A percentile compares a stretch with the other conserved stretches of the same genome.
Evolutionary conservation across 768 basidiomycete species (phyloP).

Genomic region (Candolleomyces efflorescens): DNA sequence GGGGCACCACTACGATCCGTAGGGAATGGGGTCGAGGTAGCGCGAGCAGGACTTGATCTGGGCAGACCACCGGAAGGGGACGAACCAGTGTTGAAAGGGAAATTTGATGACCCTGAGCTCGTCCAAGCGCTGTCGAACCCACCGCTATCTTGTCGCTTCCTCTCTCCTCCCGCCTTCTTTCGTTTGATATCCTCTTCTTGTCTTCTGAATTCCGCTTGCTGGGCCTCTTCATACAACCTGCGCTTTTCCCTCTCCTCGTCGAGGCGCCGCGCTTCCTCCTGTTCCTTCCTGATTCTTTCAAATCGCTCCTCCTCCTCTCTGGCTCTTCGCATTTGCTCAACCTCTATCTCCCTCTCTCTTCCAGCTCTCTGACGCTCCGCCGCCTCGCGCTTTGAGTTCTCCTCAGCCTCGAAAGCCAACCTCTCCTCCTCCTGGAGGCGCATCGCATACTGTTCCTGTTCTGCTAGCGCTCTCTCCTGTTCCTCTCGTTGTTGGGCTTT

Average conservation of each 20-base stretch:
- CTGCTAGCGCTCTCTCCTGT: conserved; percentile 14
- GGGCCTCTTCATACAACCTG: conserved; percentile 28
- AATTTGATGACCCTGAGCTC: not conserved
- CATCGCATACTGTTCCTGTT: conserved; percentile 20
- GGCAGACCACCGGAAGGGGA: conserved; percentile 15
- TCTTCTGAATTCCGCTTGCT: conserved; percentile 38
- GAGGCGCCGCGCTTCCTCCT: conserved; percentile 15
- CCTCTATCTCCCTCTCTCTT: conserved; percentile 14
- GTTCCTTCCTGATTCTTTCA: conserved; percentile 16
- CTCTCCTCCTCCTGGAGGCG: conserved; percentile 21
- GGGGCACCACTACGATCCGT: conserved; percentile 16
- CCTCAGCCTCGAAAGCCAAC: conserved; percentile 15
- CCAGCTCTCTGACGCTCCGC: conserved; percentile 10
- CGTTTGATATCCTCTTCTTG: conserved; percentile 41
- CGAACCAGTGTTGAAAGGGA: not conserved
- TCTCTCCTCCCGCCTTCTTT: conserved; percentile 32
- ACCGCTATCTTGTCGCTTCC: conserved; percentile 41
- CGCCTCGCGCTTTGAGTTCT: conserved; percentile 18
- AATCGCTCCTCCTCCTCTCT: conserved; percentile 15
- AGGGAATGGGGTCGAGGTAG: conserved; percentile 14
- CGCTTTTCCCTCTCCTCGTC: conserved; percentile 21
- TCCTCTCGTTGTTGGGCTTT: conserved; percentile 28
- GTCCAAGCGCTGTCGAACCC: conserved; percentile 31
- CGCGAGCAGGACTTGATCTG: conserved; percentile 18
- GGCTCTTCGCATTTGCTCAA: conserved; percentile 7